Conservation (phyloP, 305 asterid genomes). For the Withania somnifera region DNA sequence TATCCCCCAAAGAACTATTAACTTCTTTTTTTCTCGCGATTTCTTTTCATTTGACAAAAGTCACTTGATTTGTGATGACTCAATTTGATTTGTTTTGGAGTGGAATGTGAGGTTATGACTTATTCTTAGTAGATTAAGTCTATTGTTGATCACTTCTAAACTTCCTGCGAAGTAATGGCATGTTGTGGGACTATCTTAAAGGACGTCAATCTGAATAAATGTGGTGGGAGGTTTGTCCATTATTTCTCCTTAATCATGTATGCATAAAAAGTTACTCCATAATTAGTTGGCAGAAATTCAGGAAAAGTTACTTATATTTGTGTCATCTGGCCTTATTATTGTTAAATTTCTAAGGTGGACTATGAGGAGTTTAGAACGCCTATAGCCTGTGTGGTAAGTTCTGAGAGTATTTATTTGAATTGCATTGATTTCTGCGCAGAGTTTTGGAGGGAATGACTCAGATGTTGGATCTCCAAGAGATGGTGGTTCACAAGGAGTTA, state of each 20-base stretch:
- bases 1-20: not conserved
- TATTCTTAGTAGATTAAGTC: not conserved
- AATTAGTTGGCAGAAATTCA: not conserved
- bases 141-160: not conserved
- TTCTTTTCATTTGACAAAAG: not conserved
- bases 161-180: not conserved
- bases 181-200: not conserved
- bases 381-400: not conserved
- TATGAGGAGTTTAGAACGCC: not conserved
- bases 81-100: not conserved
- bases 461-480: constrained; percentile 49
- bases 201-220: not conserved
- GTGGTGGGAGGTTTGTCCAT: not conserved
- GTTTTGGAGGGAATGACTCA: constrained; percentile 52
- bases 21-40: not conserved
- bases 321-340: not conserved
- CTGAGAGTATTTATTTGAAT: constrained; percentile 6
- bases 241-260: not conserved
- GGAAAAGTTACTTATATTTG: not conserved
- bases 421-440: constrained; percentile 38
- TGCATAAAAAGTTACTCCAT: not conserved
- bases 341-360: not conserved
- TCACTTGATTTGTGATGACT: not conserved
- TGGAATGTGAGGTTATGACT: not conserved
- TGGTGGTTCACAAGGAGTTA: constrained; percentile 27